A percentile compares a stretch with the other conserved stretches of the same genome.
phyloP scores from a whole-genome alignment of 441 rosid species.

The Cnidoscolus chayamansa region DNA sequence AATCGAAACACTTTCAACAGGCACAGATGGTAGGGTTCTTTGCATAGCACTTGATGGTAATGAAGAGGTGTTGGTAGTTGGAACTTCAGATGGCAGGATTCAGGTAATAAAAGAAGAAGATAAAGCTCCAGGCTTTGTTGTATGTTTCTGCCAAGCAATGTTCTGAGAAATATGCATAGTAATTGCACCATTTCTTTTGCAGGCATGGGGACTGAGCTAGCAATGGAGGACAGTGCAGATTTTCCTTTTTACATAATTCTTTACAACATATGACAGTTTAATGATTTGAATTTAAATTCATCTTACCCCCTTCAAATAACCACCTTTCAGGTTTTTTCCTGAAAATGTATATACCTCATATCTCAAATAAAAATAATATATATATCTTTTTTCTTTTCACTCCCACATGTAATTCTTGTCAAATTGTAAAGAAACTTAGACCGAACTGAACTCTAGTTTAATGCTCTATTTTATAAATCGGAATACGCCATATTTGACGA shows the following conservation, averaged over 20 bases:
- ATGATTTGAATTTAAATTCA: slow-evolving; percentile 17
- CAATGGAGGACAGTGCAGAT: slow-evolving; percentile 19
- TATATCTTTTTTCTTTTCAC: background rate
- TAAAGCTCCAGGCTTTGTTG: no score
- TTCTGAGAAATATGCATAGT: no score
- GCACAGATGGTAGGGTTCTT: slow-evolving; percentile 39
- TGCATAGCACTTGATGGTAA: slow-evolving; percentile 51
- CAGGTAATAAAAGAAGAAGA: slow-evolving; percentile 37
- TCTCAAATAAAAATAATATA: background rate
- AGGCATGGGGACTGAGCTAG: slow-evolving; percentile 74
- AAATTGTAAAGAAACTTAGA: no score
- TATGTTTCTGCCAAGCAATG: no score
- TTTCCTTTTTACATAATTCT: background rate
- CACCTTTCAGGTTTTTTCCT: slow-evolving; percentile 5
- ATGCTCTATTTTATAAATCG: no score
- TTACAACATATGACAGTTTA: slow-evolving; percentile 14
- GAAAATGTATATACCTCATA: slow-evolving; percentile 21
- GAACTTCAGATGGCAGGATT: slow-evolving; percentile 63
- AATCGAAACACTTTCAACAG: slow-evolving; percentile 45
- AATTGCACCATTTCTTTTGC: slow-evolving; percentile 14
- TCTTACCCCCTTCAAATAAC: slow-evolving; percentile 23
- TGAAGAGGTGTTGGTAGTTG: slow-evolving; percentile 55
- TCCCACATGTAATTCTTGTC: background rate
- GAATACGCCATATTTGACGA: no score
- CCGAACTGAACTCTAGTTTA: no score